These are phyloP conservation scores for Dispira simplex DNA, from an alignment of 192 early-diverging fungal species.

Conservation along the genomic window DNA sequence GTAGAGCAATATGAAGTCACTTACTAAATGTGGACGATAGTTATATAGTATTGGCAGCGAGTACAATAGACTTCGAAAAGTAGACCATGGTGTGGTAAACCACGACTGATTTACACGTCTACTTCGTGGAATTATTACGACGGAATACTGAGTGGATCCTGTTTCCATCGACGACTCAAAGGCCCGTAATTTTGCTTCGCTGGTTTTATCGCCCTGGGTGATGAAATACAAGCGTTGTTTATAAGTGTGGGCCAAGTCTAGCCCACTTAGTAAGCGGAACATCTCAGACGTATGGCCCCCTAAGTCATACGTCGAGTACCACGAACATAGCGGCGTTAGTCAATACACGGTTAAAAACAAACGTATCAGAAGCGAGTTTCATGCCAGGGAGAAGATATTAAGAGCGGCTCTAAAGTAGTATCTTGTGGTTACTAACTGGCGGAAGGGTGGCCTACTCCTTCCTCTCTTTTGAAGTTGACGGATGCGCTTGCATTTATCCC, in stretches of 20 bases:
- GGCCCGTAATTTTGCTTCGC: conserved; percentile 32
- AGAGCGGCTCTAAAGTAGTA: not conserved
- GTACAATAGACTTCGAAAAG: conserved; percentile 15
- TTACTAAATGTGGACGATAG: conserved; percentile 40
- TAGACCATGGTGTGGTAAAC: conserved; percentile 36
- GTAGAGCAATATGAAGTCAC: conserved; percentile 3
- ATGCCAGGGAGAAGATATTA: too few relatives aligned
- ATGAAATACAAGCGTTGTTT: conserved; percentile 55
- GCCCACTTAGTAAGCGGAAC: conserved; percentile 45
- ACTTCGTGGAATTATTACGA: conserved; percentile 48
- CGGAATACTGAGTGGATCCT: conserved; percentile 17
- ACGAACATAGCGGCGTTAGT: not conserved
- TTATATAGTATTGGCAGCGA: conserved; percentile 21
- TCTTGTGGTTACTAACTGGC: not conserved
- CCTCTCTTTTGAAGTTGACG: not conserved
- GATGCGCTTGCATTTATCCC: not conserved
- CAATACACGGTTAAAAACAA: not conserved
- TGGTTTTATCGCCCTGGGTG: conserved; percentile 43
- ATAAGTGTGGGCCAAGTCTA: conserved; percentile 40
- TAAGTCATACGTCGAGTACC: conserved; percentile 12
- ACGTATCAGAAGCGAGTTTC: not conserved
- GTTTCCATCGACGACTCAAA: conserved; percentile 22
- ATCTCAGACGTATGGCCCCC: conserved; percentile 95
- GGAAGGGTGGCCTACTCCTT: not conserved
- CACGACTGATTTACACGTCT: conserved; percentile 59